Evolutionary conservation across 2,329 filamentous ascomycete genomes (phyloP), one percentile per base, ranked within the genome.

Genomic region (Periglandula ipomoeae): DNA sequence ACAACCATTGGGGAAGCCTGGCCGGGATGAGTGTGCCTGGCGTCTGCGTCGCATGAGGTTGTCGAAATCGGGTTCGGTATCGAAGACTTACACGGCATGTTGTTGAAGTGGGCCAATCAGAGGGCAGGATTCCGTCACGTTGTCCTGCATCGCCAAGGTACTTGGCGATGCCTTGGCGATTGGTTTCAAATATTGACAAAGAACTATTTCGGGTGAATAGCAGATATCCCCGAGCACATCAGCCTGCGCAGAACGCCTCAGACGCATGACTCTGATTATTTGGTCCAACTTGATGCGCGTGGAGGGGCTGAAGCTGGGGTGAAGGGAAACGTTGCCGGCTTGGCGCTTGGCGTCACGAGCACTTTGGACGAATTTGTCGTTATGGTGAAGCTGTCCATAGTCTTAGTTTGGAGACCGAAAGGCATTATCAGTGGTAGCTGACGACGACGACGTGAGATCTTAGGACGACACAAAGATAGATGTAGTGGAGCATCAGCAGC

Each of bases 241-340:
- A 32, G 30, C 9, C 5, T 32, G 11, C 8, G 30, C 30, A 32
- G 9, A 5, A 32, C 9, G 9, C 30, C 30, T 8, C 10, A 15
- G 9, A 24, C 4, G 17, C 8, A 32, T 27, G 41, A 26, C n/a
- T n/a, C n/a, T 10, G 35, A 46, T 39, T 30, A 23, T 20, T 39
- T 26, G 32, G 34, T n/a, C n/a, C n/a, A n/a, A n/a, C n/a, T n/a
- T n/a, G n/a, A n/a, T n/a, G n/a, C 17, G 6, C n/a, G 13, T 5
- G 34, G 4, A 38, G 15, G n/a, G 35, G 17, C 8, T 46, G 20
- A 32, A 30, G 50, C 38, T 38, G 37, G 22, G 44, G 44, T 46
- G 45, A 40, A 50, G 49, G 15, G 41, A 44, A 46, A 35, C n/a
- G 44, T 40, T 48, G 46, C 46, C 37, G 46, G 19, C 46, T 48